These are phyloP conservation scores for Trichoderma erinaceum DNA, from an alignment of 495 filamentous ascomycete genomes.

Conservation along the genomic window DNA sequence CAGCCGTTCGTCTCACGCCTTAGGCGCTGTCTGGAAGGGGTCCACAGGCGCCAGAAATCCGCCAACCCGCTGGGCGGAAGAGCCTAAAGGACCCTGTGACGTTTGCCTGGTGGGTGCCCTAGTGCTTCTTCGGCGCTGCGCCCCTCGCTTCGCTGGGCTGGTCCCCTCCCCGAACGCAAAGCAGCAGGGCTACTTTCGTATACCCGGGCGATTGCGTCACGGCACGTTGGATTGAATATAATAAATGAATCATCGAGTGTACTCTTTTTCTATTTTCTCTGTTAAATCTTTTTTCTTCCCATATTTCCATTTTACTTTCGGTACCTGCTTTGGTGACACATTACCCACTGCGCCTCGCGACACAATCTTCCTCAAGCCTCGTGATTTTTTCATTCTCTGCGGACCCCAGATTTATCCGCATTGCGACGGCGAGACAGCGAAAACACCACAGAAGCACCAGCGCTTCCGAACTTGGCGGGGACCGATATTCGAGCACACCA, in stretches of 20 bases:
- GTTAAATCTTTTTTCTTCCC: background rate
- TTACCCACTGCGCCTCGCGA: too few relatives aligned
- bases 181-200: background rate
- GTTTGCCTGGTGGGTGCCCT: background rate
- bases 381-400: too few relatives aligned
- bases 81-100: slow-evolving; percentile 6
- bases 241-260: background rate
- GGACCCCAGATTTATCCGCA: too few relatives aligned
- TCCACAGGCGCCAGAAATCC: background rate
- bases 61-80: background rate
- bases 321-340: background rate
- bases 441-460: too few relatives aligned
- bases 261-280: background rate
- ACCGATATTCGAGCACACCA: background rate
- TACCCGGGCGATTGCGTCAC: slow-evolving; percentile 10
- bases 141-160: slow-evolving; percentile 1
- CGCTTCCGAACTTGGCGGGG: background rate
- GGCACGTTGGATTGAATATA: background rate
- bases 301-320: background rate
- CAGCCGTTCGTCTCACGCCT: background rate
- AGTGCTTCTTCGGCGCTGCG: slow-evolving; percentile 2
- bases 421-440: too few relatives aligned
- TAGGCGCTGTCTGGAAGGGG: background rate
- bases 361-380: too few relatives aligned
- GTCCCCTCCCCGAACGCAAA: background rate